Evolutionary conservation across 2,329 filamentous ascomycete genomes (phyloP), one percentile per base, ranked within the genome.

Genomic region (Metarhizium guizhouense): DNA sequence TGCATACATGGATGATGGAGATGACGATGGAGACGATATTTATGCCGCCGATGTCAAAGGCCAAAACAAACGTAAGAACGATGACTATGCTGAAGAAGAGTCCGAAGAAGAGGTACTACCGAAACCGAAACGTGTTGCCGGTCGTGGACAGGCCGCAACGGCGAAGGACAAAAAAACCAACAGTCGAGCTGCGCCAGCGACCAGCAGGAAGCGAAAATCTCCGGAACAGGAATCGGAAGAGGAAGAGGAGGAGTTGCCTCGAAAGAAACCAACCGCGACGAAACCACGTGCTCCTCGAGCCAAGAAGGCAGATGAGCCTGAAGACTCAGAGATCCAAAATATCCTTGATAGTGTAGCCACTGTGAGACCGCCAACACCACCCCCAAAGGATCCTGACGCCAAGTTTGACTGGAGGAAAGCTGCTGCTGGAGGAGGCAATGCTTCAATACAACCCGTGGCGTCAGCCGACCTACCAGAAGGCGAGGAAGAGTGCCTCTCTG

Each of bases 321-420:
- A 95, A 64, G 85, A 84, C 64, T 79, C 86, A 25, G 84, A 95
- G 5, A 71, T 73, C 20, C 85, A 95, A 68, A 84, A 86, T 51
- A 96, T 99, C 49, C 81, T 97, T 36, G 86, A 95, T 67, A 90
- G 85, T 62, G 93, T 99, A 57, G 88, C 90, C 5, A 89, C 84
- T 1, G 83, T 99, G 47, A 79, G 86, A 57, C 80, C 94, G 25
- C 94, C 94, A 6, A 88, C 90, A 3, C 93, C 94, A 47, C 92
- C 93, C 2, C 79, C 86, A 1, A 82, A 84, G 59, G 81, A 86
- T 55, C 81, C 83, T 0, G 79, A 83, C 60, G 75, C 75, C 29
- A 96, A 95, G 64, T 96, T 93, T 63, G 85, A 95, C 67, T 97
- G 83, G 78, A 82, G 82, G 61, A 86, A 85, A 65, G 76, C 75